Evolutionary conservation across 2,329 filamentous ascomycete genomes (phyloP), one percentile per base, ranked within the genome.

Genomic region (Trichophyton rubrum): DNA sequence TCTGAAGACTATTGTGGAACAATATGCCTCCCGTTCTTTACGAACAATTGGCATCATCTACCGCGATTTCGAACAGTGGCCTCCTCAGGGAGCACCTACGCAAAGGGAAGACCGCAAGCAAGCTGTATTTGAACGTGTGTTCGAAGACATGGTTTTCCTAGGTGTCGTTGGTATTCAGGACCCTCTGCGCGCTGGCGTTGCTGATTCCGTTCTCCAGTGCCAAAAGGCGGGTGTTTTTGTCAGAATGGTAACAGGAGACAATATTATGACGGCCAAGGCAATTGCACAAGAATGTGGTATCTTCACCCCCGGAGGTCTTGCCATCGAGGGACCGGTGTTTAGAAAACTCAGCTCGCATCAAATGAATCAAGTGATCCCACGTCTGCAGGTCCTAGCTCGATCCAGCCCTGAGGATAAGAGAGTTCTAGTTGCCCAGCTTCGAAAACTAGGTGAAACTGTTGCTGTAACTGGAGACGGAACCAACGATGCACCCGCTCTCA

Each of bases 221-320:
- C 81, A 85, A 65, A 78, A 79, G 27, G 87, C 87, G 15, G 86
- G 86, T 60, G 86, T 90, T 15, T 79, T 84, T 59, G 85, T 88
- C 56, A 85, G 86, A 66, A 88, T 88, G 85, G 85, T 88, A 55
- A 88, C 85, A n/a, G 67, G 84, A 64, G 85, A 89, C 72, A 89
- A 89, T 67, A 75, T 88, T 62, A 77, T 83, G 33, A 90, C 87
- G 15, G 87, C 86, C 6, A 83, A 82, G 58, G 87, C 87, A 3
- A 90, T 90, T 66, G 86, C 87, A 1, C 78, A 77, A 17, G 85
- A 89, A 59, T 90, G 87, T 64, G 87, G 87, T 55, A 88, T 90
- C 71, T 79, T 79, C 15, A 79, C 75, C 2, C 70, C 75, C 49
- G 80, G 80, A 53, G 84, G 81, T 5, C 72, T 85, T 61, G 81